Evolutionary conservation across 2,329 filamentous ascomycete genomes (phyloP).

Genomic region (Chrysoporthe cubensis): DNA sequence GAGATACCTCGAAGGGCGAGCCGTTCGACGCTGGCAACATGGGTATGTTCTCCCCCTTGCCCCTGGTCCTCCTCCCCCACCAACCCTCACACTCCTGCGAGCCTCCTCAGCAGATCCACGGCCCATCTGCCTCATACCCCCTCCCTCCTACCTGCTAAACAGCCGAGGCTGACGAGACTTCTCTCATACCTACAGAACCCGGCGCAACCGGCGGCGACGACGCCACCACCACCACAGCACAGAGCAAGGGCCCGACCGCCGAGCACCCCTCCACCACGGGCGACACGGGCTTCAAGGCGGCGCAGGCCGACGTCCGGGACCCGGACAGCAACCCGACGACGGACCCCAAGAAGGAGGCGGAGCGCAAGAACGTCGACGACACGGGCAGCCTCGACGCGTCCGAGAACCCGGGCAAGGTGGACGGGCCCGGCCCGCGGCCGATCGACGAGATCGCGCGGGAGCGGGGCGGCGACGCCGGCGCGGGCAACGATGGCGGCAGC

Average conservation of each 20-base stretch:
- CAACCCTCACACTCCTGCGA: too few relatives aligned
- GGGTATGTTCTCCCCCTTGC: conserved; percentile 47
- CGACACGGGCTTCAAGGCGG: conserved; percentile 34
- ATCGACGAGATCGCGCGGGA: conserved; percentile 43
- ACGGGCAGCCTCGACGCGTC: conserved; percentile 38
- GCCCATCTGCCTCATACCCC: too few relatives aligned
- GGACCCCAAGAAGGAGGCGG: conserved; percentile 34
- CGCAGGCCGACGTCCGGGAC: conserved; percentile 47
- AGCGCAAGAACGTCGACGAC: conserved; percentile 43
- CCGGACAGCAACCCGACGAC: conserved; percentile 41
- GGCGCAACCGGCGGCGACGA: conserved; percentile 9
- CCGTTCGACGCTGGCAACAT: conserved; percentile 81
- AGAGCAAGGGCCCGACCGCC: conserved; percentile 30
- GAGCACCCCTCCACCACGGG: conserved; percentile 36
- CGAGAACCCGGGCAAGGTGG: conserved; percentile 40
- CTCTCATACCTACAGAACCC: not conserved
- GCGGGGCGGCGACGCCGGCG: conserved; percentile 38
- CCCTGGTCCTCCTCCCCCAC: not conserved
- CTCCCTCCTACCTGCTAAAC: not conserved
- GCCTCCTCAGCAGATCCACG: too few relatives aligned
- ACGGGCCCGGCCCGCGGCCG: conserved; percentile 49
- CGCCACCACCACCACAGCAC: not conserved
- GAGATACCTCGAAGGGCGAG: conserved; percentile 68
- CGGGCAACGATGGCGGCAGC: conserved; percentile 12
- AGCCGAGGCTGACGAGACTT: not conserved